phyloP scores from a whole-genome alignment of 176 grass and related monocot genomes.

The Metroxylon sagu region DNA sequence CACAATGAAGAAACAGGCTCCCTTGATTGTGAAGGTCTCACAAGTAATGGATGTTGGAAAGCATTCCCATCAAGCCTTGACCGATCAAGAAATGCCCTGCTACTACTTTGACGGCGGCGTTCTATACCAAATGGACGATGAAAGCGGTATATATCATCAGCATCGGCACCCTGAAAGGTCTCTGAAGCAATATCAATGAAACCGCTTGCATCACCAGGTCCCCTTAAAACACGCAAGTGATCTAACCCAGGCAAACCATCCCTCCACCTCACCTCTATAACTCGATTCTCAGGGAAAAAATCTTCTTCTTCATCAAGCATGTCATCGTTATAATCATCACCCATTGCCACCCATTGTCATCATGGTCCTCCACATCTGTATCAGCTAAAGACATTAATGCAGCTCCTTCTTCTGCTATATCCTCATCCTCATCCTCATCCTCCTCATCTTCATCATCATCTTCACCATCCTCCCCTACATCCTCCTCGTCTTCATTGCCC shows the following conservation, averaged over 20 bases:
- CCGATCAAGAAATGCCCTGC: slow-evolving; percentile 42
- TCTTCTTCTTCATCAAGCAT: slow-evolving; percentile 71
- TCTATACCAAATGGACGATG: slow-evolving; percentile 49
- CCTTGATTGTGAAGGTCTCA: slow-evolving; percentile 37
- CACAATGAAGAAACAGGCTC: slow-evolving; percentile 25
- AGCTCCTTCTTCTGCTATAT: slow-evolving; percentile 49
- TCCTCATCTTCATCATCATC: slow-evolving; percentile 50
- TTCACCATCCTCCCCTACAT: slow-evolving; percentile 44
- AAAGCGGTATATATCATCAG: slow-evolving; percentile 39
- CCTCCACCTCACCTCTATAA: slow-evolving; percentile 83
- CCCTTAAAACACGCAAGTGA: slow-evolving; percentile 53
- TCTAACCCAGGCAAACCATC: slow-evolving; percentile 48
- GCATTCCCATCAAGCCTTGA: slow-evolving; percentile 48
- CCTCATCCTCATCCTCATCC: slow-evolving; percentile 57
- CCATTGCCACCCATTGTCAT: slow-evolving; percentile 47
- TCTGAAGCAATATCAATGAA: slow-evolving; percentile 62
- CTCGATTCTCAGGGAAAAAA: slow-evolving; percentile 47
- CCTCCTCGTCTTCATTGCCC: slow-evolving; percentile 43
- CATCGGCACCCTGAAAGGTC: slow-evolving; percentile 42
- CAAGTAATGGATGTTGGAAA: slow-evolving; percentile 61
- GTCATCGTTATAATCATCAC: slow-evolving; percentile 64
- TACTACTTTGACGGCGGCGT: slow-evolving; percentile 42
- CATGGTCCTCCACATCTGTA: slow-evolving; percentile 59
- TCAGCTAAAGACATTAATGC: slow-evolving; percentile 66
- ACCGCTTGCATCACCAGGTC: slow-evolving; percentile 36